Conservation (phyloP, 2,329 filamentous ascomycete genomes). For the Botrytis porri region DNA sequence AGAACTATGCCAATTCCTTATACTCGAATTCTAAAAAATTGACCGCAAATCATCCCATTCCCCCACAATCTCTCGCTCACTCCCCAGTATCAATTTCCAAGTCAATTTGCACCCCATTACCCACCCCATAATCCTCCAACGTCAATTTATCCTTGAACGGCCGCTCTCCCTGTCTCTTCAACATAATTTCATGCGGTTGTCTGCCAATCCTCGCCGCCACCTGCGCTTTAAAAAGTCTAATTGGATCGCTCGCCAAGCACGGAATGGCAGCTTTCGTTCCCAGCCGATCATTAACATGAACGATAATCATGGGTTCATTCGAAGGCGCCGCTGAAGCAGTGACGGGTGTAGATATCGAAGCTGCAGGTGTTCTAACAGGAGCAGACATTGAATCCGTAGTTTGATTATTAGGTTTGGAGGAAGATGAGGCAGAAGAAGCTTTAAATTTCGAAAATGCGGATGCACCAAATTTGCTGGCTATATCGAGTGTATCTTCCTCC, state of each 20-base stretch:
- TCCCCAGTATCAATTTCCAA: conserved; percentile 40
- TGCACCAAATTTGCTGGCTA: conserved; percentile 19
- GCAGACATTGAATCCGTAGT: conserved; percentile 20
- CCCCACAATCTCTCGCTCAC: conserved; percentile 22
- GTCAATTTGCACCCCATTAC: conserved; percentile 67
- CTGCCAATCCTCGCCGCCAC: conserved; percentile 86
- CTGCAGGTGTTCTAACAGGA: conserved; percentile 27
- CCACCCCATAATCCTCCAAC: conserved; percentile 89
- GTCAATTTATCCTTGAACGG: conserved; percentile 91
- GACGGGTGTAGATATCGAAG: conserved; percentile 20
- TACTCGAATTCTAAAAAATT: neutral
- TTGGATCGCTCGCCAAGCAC: conserved; percentile 78
- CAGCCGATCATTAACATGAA: conserved; percentile 90
- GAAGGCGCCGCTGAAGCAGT: conserved; percentile 29
- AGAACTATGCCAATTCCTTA: neutral
- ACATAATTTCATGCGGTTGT: conserved; percentile 83
- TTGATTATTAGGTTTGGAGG: neutral
- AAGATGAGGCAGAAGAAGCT: neutral
- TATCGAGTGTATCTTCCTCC: conserved; percentile 19
- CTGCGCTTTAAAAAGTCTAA: conserved; percentile 86
- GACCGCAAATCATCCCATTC: no score
- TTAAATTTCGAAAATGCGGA: conserved; percentile 17
- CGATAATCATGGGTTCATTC: conserved; percentile 83
- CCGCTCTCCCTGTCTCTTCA: conserved; percentile 87
- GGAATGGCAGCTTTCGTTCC: conserved; percentile 95